Evolutionary conservation across 1,284 basidiomycete genomes (phyloP), one percentile per base, ranked within the genome.

Genomic region (Phaffia rhodozyma): DNA sequence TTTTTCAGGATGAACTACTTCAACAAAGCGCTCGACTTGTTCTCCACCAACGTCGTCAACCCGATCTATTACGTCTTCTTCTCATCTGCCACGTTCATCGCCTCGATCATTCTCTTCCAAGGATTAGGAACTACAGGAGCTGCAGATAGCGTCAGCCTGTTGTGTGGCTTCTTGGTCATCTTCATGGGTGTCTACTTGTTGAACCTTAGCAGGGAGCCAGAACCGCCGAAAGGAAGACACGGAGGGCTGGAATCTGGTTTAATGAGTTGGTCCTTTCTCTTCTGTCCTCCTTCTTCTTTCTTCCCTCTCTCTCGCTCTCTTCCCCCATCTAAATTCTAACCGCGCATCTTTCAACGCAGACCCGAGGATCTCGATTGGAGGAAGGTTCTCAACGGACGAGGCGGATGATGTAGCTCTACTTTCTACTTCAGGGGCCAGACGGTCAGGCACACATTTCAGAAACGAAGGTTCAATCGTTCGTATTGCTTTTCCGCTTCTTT

Each of bases 51-150:
- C 73, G 90, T 97, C 53, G 93, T 98, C 65, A 98, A 99, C 74
- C 94, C 96, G 0, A 89, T 96, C 80, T 98, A 98, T 78, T 97
- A 94, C 73, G 94, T 97, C 75, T 87, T 90, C 75, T 99, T 99
- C 79, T 93, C 92, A n/a, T 90, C 91, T 1, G 87, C 87, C 16
- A 97, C 94, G 32, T 89, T 97, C 71, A 80, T 94, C 60, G 92
- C 94, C 0, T 97, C 92, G 60, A 84, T 97, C 68, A 91, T 97
- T 69, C 83, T 97, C 67, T 97, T 97, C 81, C 88, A 90, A 78
- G 94, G 94, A 1, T 89, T 98, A 80, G 93, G 97, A 78, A 97
- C 91, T 2, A 83, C 85, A 23, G 85, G 85, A 66, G 85, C 84
- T 4, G 82, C 83, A 48, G 88, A 90, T 75, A 89, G 89, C 38